These are phyloP conservation scores for Rhizopogon sp. DNA, from an alignment of 768 basidiomycete genomes.

Conservation along the genomic window DNA sequence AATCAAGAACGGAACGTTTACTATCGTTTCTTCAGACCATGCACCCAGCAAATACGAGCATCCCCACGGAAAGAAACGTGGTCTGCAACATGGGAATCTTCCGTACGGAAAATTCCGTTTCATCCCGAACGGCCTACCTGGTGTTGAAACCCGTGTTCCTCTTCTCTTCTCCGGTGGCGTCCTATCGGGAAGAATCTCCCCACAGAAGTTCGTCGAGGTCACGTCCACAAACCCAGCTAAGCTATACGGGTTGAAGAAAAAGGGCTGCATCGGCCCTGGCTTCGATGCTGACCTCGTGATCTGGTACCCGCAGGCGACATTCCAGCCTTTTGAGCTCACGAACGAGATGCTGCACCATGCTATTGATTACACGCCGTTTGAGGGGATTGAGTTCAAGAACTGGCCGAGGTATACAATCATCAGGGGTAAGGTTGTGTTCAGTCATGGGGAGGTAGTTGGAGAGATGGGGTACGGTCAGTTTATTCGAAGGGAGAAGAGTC, in stretches of 20 bases:
- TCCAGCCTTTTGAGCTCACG: conserved; percentile 10
- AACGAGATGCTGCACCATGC: conserved; percentile 22
- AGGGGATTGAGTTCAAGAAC: conserved; percentile 26
- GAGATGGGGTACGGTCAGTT: conserved; percentile 8
- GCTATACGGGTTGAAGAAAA: conserved; percentile 29
- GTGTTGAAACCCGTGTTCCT: conserved; percentile 29
- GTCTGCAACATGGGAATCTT: conserved; percentile 17
- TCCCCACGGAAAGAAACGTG: conserved; percentile 19
- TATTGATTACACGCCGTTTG: conserved; percentile 31
- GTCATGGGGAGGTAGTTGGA: conserved; percentile 9
- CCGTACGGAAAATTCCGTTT: conserved; percentile 22
- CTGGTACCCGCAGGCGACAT: conserved; percentile 14
- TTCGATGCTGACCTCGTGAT: conserved; percentile 29
- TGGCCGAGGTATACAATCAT: conserved; percentile 26
- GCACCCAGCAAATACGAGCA: conserved; percentile 25
- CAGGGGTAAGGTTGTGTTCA: conserved; percentile 11
- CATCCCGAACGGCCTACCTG: conserved; percentile 31
- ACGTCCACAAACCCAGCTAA: conserved; percentile 29
- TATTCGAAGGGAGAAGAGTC: conserved; percentile 4
- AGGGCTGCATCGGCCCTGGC: conserved; percentile 28
- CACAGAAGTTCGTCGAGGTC: conserved; percentile 28
- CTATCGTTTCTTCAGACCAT: conserved; percentile 27
- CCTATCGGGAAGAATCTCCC: conserved; percentile 22
- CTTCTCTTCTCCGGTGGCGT: conserved; percentile 27
- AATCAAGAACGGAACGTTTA: conserved; percentile 20